Percentiles rank a stretch among this genome's conserved stretches.
Evolutionary conservation across 768 basidiomycete genomes (phyloP).

Genomic region (Lentinula sp.): DNA sequence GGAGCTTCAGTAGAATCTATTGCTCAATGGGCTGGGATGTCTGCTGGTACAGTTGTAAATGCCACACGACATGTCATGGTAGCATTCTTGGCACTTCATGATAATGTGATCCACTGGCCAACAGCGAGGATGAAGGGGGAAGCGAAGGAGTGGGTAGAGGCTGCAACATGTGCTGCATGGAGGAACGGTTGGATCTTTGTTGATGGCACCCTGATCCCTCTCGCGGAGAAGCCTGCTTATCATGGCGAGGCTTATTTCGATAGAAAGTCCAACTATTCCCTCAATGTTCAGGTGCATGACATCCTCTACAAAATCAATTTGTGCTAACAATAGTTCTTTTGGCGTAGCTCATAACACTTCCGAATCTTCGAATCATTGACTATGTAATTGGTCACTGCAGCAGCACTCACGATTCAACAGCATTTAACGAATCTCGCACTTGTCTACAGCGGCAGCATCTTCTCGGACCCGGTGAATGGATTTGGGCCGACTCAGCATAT

Average conservation of each 20-base stretch:
- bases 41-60: constrained; percentile 21
- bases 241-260: constrained; percentile 30
- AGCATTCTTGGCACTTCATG: constrained; percentile 20
- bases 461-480: constrained; percentile 21
- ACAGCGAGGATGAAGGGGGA: constrained; percentile 25
- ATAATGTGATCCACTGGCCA: constrained; percentile 20
- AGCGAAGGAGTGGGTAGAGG: constrained; percentile 30
- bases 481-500: constrained; percentile 20
- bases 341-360: constrained; percentile 26
- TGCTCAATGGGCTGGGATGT: constrained; percentile 16
- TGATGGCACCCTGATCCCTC: constrained; percentile 18
- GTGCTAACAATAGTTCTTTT: no score
- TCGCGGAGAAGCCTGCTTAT: constrained; percentile 11
- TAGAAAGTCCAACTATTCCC: constrained; percentile 27
- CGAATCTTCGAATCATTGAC: constrained; percentile 24
- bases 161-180: constrained; percentile 23
- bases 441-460: constrained; percentile 13
- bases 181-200: constrained; percentile 29
- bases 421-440: constrained; percentile 23
- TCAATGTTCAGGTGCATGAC: constrained; percentile 26
- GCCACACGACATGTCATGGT: constrained; percentile 16
- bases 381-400: constrained; percentile 24
- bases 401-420: constrained; percentile 28
- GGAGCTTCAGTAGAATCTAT: constrained; percentile 13
- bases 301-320: background rate